These are phyloP conservation scores for Cyberlindnera euphorbiiphila DNA, from an alignment of 805 yeast genomes.

Conservation along the genomic window DNA sequence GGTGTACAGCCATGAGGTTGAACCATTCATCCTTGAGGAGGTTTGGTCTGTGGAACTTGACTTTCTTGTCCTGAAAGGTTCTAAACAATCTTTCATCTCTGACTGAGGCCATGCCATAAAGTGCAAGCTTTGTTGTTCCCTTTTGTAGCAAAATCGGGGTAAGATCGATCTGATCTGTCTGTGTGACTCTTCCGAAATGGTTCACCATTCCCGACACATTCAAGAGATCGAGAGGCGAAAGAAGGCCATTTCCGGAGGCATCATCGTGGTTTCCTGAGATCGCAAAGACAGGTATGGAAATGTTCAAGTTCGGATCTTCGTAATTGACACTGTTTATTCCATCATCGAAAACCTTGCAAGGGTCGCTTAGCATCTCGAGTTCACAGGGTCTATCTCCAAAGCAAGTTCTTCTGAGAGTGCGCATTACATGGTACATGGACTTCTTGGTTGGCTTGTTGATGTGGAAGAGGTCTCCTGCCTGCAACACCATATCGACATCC, in stretches of 20 bases:
- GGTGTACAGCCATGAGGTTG: conserved; percentile 83
- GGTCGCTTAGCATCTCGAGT: conserved; percentile 78
- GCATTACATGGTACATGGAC: conserved; percentile 78
- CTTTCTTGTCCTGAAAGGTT: conserved; percentile 75
- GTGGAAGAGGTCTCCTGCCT: conserved; percentile 93
- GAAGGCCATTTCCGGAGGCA: conserved; percentile 78
- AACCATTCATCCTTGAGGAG: conserved; percentile 66
- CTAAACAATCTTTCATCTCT: conserved; percentile 85
- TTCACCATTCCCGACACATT: conserved; percentile 80
- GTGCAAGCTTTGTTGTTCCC: conserved; percentile 75
- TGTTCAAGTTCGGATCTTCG: conserved; percentile 86
- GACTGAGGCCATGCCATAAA: conserved; percentile 85
- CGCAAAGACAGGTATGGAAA: conserved; percentile 86
- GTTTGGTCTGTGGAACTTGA: conserved; percentile 71
- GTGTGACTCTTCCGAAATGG: conserved; percentile 80
- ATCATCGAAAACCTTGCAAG: conserved; percentile 55
- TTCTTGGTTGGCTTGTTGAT: conserved; percentile 84
- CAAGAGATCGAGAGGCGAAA: conserved; percentile 83
- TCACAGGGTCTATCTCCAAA: conserved; percentile 87
- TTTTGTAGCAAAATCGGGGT: conserved; percentile 79
- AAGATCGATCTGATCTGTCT: conserved; percentile 70
- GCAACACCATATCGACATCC: conserved; percentile 85
- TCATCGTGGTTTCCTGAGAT: conserved; percentile 97
- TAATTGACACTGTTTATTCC: conserved; percentile 74
- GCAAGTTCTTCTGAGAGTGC: conserved; percentile 64